These are phyloP conservation scores for Batkoa obscura DNA, from an alignment of 371 early-diverging fungal species.

Conservation along the genomic window DNA sequence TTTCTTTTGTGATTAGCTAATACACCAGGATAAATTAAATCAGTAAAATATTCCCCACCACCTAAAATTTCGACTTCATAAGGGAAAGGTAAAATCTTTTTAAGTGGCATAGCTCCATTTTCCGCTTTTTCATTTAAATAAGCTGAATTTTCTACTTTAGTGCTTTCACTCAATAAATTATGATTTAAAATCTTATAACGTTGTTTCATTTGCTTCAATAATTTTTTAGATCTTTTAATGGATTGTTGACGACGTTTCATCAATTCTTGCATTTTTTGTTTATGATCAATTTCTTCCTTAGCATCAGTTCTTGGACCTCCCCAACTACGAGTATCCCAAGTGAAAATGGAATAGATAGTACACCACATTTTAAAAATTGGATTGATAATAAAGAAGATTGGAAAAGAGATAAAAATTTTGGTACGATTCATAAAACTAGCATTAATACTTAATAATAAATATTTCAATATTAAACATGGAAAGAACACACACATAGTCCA, in stretches of 20 bases:
- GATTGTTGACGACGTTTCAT: background rate
- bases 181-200: background rate
- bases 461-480: constrained; percentile 3
- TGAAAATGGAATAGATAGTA: constrained; percentile 5
- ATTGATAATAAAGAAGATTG: constrained; percentile 3
- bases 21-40: background rate
- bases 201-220: constrained; percentile 2
- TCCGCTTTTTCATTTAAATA: background rate
- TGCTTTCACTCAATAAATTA: background rate
- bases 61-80: constrained; percentile 4
- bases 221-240: background rate
- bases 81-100: background rate
- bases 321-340: constrained; percentile 4
- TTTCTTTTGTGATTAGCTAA: background rate
- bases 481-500: constrained; percentile 6
- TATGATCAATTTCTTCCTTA: background rate
- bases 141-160: background rate
- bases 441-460: background rate
- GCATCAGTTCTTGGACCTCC: constrained; percentile 5
- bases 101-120: background rate
- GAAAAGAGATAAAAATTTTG: constrained; percentile 4
- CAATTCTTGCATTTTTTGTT: constrained; percentile 4
- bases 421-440: constrained; percentile 5
- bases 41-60: constrained; percentile 5
- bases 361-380: constrained; percentile 6